Evolutionary conservation across 768 basidiomycete species (phyloP), one percentile per base, ranked within the genome.

Genomic region (Lactarius pseudohatsudake): DNA sequence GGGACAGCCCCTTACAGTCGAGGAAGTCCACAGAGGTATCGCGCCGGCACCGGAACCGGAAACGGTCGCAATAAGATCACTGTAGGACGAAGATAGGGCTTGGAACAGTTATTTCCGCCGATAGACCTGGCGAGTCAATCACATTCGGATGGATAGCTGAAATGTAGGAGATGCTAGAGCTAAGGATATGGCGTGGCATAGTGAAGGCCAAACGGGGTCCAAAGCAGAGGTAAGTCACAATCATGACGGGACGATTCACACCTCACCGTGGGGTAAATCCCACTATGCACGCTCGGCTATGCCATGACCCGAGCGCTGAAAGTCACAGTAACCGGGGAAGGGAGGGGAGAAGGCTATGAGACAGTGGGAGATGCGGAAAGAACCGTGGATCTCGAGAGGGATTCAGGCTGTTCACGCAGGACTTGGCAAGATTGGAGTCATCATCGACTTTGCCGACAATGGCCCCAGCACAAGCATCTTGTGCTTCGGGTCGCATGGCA

Each of bases 41-140:
- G 3, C 36, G 26, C 32, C 38, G n/a, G 38, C 20, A 10, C 41
- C 43, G 59, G 53, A n/a, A 18, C 32, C 34, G 40, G 26, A 56
- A 56, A 36, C 55, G 54, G 65, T 34, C 26, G 20, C 41, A 30
- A 28, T 3, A n/a, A 50, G 55, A 65, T 38, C 36, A 61, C 8
- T 36, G 61, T 65, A 54, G 26, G 43, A 45, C 4, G 32, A 56
- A 50, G 38, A 43, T 26, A 38, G 26, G 6, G 38, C 8, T 56
- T 30, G 50, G 34, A 40, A 20, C 54, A 56, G n/a, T 13, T 62
- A 20, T 34, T 15, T 22, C 11, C 13, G 4, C 11, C 5, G 22
- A 26, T 50, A 22, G 11, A 50, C 22, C 22, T 50, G 22, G 47
- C 11, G 20, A 22, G 47, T 22, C 47, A 50, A 26, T 22, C 47